phyloP scores from a whole-genome alignment of 108 stramenopile genomes.

The Nannochloropsis granulata region DNA sequence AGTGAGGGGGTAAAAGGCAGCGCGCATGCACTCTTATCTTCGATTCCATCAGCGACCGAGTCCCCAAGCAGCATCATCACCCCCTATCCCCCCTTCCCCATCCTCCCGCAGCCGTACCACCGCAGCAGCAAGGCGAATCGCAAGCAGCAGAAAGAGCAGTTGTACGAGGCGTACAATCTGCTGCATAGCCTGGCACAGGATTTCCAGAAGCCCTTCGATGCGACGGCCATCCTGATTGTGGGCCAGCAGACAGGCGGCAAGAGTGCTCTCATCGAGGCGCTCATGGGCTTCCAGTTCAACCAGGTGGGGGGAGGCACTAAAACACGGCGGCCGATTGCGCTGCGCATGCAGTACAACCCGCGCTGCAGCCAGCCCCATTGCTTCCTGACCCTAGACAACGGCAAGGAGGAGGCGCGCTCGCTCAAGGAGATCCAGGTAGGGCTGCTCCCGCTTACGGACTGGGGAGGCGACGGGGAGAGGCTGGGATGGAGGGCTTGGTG shows the following conservation, averaged over 20 bases:
- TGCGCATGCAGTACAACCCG: slow-evolving; percentile 88
- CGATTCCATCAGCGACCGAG: too few species aligned
- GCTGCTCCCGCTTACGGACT: neutral
- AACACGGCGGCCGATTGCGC: slow-evolving; percentile 70
- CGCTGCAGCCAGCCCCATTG: slow-evolving; percentile 56
- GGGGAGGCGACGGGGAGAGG: neutral
- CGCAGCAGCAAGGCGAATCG: neutral
- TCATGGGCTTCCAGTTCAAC: slow-evolving; percentile 93
- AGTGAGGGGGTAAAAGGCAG: too few species aligned
- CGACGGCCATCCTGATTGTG: slow-evolving; percentile 80
- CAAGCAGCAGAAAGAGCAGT: slow-evolving; percentile 20
- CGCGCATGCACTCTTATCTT: too few species aligned
- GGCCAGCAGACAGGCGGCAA: slow-evolving; percentile 83
- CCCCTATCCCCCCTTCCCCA: neutral
- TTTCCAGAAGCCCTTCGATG: slow-evolving; percentile 81
- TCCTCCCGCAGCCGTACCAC: neutral
- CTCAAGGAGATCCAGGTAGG: slow-evolving; percentile 11
- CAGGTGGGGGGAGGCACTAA: slow-evolving; percentile 85
- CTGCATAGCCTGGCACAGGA: slow-evolving; percentile 76
- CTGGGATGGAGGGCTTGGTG: neutral
- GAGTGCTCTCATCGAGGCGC: slow-evolving; percentile 75
- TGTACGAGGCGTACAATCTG: slow-evolving; percentile 76
- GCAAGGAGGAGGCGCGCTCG: slow-evolving; percentile 24
- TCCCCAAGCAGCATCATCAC: neutral
- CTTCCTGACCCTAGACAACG: slow-evolving; percentile 47